Evolutionary conservation across 306 rosid species (phyloP).

Genomic region (Acacia crassicarpa): DNA sequence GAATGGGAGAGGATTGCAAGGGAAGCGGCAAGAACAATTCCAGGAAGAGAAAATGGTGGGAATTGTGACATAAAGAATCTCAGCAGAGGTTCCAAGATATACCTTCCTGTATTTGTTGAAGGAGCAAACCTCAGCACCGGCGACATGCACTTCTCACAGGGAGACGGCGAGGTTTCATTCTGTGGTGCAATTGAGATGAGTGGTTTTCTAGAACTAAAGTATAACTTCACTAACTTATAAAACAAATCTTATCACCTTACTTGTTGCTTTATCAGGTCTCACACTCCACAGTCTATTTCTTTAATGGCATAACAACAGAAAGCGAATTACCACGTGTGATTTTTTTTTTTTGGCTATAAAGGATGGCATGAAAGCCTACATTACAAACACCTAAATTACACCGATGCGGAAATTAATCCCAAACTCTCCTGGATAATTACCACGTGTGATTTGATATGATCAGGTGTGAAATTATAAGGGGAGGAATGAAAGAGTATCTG

Average conservation of each 20-base stretch:
- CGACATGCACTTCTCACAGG: slow-evolving; percentile 95
- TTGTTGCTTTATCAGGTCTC: too few relatives aligned
- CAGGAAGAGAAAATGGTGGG: slow-evolving; percentile 98
- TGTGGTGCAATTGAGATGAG: slow-evolving; percentile 99
- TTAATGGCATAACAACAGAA: too few relatives aligned
- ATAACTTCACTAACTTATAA: slow-evolving; percentile 5
- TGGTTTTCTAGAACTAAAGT: slow-evolving; percentile 93
- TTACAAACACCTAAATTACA: too few relatives aligned
- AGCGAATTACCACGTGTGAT: neutral
- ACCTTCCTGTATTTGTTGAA: slow-evolving; percentile 88
- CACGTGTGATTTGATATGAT: slow-evolving; percentile 23
- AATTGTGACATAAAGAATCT: slow-evolving; percentile 94
- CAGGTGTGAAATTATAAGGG: slow-evolving; percentile 86
- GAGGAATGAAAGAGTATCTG: slow-evolving; percentile 95
- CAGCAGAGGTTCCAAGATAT: slow-evolving; percentile 79
- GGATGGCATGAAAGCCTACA: too few relatives aligned
- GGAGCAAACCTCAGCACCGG: slow-evolving; percentile 95
- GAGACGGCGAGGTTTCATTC: slow-evolving; percentile 86
- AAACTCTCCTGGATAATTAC: too few relatives aligned
- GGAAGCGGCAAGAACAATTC: slow-evolving; percentile 95
- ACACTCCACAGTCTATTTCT: too few relatives aligned
- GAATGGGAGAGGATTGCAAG: slow-evolving; percentile 84
- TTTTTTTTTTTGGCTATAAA: too few relatives aligned
- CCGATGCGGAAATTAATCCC: too few relatives aligned
- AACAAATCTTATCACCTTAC: neutral